A percentile compares a stretch with the other conserved stretches of the same genome.
Conservation (phyloP, 495 filamentous ascomycete genomes). For the Bacidia rubella region DNA sequence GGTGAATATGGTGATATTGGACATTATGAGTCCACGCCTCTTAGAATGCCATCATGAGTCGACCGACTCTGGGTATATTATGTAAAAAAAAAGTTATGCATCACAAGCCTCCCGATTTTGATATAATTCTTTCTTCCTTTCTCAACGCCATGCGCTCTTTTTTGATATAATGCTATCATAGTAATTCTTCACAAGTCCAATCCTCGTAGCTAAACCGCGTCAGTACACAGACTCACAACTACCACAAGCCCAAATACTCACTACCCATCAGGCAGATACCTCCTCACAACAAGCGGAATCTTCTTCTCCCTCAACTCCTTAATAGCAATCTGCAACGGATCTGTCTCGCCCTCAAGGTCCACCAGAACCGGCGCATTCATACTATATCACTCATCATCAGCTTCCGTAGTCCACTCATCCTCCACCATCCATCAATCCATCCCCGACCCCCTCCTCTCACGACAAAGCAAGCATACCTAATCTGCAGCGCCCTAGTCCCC, state of each 20-base stretch:
- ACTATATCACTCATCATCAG: constrained; percentile 25
- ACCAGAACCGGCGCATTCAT: constrained; percentile 97
- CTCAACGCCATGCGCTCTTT: background rate
- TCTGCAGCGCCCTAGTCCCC: constrained; percentile 86
- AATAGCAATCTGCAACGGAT: constrained; percentile 91
- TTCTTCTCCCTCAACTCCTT: constrained; percentile 98
- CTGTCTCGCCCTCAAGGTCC: constrained; percentile 92
- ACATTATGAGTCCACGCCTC: constrained; percentile 5
- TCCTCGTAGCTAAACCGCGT: constrained; percentile 69
- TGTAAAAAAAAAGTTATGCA: background rate
- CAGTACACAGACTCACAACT: background rate
- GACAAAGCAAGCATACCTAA: constrained; percentile 52
- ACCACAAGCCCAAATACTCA: constrained; percentile 52
- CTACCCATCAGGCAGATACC: constrained; percentile 95
- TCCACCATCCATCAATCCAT: background rate
- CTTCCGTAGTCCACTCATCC: constrained; percentile 4
- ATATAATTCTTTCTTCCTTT: background rate
- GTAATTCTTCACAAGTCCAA: constrained; percentile 94
- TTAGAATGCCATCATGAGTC: background rate
- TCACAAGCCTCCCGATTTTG: background rate
- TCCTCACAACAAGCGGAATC: constrained; percentile 84
- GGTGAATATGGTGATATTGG: background rate
- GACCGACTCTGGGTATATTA: background rate
- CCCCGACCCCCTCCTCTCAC: background rate
- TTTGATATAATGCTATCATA: constrained; percentile 26